Conservation (phyloP, 306 rosid genomes). For the Lathyrus tuberosus region DNA sequence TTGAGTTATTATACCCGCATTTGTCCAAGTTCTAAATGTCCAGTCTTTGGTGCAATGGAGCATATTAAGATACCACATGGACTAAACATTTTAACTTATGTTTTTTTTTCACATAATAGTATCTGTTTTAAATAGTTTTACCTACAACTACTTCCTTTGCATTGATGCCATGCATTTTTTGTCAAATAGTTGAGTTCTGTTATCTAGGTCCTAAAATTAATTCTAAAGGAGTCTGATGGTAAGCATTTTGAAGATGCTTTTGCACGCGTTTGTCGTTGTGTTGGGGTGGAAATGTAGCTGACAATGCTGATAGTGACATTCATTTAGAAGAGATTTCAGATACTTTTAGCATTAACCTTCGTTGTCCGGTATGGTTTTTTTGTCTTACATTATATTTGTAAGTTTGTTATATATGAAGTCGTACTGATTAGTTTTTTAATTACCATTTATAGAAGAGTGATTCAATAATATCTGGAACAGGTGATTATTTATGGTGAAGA, state of each 20-base stretch:
- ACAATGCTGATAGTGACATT: slow-evolving; percentile 91
- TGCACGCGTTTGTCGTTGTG: slow-evolving; percentile 93
- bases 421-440: slow-evolving; percentile 36
- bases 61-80: neutral
- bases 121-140: slow-evolving; percentile 20
- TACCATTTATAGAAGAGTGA: slow-evolving; percentile 83
- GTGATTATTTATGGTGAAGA: slow-evolving; percentile 87
- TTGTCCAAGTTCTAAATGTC: neutral
- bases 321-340: slow-evolving; percentile 98
- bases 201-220: slow-evolving; percentile 68
- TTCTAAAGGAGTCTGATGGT: slow-evolving; percentile 89
- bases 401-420: slow-evolving; percentile 13
- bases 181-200: slow-evolving; percentile 33
- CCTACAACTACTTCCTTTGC: neutral
- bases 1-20: neutral
- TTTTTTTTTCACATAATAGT: neutral
- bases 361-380: slow-evolving; percentile 84
- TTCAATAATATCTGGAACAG: slow-evolving; percentile 81
- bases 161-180: neutral
- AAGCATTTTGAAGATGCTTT: slow-evolving; percentile 89
- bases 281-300: slow-evolving; percentile 82
- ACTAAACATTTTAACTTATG: neutral
- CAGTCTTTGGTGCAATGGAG: neutral
- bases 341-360: slow-evolving; percentile 72
- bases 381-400: slow-evolving; percentile 22